These are phyloP conservation scores for Nidula microcarpa DNA, from an alignment of 768 basidiomycete species.

Conservation along the genomic window DNA sequence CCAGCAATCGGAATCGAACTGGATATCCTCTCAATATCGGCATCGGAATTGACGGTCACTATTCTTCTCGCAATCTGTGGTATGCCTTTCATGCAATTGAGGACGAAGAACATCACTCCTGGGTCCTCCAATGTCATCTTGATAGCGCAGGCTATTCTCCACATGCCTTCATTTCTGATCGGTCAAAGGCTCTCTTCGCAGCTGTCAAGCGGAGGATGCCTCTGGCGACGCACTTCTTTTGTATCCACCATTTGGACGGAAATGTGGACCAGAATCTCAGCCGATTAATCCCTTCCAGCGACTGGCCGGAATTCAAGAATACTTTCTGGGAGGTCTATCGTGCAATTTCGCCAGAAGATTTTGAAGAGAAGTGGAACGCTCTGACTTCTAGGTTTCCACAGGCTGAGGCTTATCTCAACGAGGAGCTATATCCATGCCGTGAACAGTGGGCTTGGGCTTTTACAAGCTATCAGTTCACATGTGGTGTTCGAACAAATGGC, in stretches of 20 bases:
- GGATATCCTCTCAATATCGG: too few species aligned
- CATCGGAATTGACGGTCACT: conserved; percentile 9
- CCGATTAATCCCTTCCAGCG: conserved; percentile 6
- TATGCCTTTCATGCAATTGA: conserved; percentile 13
- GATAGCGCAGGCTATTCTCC: neutral
- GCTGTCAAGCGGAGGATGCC: conserved; percentile 3
- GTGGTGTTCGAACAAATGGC: conserved; percentile 28
- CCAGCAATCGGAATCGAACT: conserved; percentile 14
- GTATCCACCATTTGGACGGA: conserved; percentile 22
- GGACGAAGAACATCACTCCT: conserved; percentile 6
- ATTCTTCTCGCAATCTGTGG: conserved; percentile 11
- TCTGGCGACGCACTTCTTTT: too few species aligned
- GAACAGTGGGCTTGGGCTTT: conserved; percentile 32
- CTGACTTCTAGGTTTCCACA: conserved; percentile 11
- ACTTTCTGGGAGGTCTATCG: conserved; percentile 24
- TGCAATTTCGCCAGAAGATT: conserved; percentile 24
- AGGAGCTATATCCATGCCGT: conserved; percentile 21
- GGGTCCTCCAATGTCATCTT: conserved; percentile 15
- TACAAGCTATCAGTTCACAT: conserved; percentile 21
- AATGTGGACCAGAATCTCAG: conserved; percentile 21
- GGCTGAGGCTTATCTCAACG: conserved; percentile 18
- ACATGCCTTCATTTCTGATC: conserved; percentile 8
- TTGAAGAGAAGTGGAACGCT: conserved; percentile 14
- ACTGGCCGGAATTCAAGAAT: conserved; percentile 16
- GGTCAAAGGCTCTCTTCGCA: conserved; percentile 5